Base-by-base conservation (phyloP, 106 monocot species). In the Platanthera guangdongensis region DNA sequence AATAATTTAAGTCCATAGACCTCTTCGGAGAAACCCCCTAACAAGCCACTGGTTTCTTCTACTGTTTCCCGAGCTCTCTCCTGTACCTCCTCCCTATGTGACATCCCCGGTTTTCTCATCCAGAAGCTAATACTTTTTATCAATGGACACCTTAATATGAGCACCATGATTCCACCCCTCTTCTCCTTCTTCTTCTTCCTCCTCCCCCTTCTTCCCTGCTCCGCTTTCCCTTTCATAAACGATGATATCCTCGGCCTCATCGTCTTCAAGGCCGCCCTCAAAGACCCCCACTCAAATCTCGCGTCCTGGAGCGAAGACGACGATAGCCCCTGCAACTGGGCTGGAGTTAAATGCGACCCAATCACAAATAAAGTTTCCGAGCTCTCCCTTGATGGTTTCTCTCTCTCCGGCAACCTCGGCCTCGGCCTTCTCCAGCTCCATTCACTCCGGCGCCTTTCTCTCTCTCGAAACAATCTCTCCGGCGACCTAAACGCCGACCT, bases 221-320 rank as follows among this genome's bases (percentile, higher is more conserved):
- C 83, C 9, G 54, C 63, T 30, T 72, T 63, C n/a, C 71, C 79
- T 0, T 46, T 74, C 32, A 46, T 90, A 49, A 91, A 91, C 76
- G 87, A 87, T 47, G 90, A 91, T 46, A 83, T 91, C 2, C 90
- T 91, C 13, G 90, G 90, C 50, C 75, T 90, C 21, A 87, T 90
- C 72, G 90, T 87, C 65, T 87, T 90, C 81, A 91, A 91, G 65
- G 90, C 85, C 10, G 87, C 81, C 47, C 74, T 91, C 47, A 47
- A 3, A 6, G 87, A 87, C 75, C 83, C 90, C 6, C 7, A 18
- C 4, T 76, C 74, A 39, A 83, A 76, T 78, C 87, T 91, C 11
- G 64, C 72, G 10, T 91, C 90, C 12, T 91, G 90, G 90, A 86
- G 86, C 80, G 90, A 88, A 78, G 90, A 91, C 74, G 87, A 87